Evolutionary conservation across 2,329 filamentous ascomycete genomes (phyloP).

Genomic region (Aureobasidium vineae): DNA sequence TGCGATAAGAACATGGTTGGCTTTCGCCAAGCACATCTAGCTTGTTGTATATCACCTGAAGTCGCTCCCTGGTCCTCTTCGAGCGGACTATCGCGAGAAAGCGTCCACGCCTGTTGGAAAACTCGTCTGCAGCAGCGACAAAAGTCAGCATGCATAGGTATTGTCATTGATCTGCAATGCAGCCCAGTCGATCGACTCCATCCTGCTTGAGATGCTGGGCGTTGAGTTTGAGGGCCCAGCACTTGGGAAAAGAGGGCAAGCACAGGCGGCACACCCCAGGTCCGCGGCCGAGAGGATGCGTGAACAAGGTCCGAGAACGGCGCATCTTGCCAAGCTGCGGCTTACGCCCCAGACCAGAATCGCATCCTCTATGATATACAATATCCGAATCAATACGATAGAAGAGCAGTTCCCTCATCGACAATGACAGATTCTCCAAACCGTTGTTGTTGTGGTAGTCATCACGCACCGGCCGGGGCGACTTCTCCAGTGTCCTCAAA

Average conservation of each 20-base stretch:
- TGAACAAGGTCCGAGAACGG: conserved; percentile 5
- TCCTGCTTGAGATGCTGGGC: conserved; percentile 2
- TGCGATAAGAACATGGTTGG: conserved; percentile 13
- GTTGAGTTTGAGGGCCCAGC: conserved; percentile 6
- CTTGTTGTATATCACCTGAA: neutral
- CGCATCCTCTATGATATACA: neutral
- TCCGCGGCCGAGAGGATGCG: conserved; percentile 5
- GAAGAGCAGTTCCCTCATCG: neutral
- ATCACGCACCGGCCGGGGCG: neutral
- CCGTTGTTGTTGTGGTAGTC: neutral
- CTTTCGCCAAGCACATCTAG: conserved; percentile 8
- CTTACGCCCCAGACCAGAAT: no score
- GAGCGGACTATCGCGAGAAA: neutral
- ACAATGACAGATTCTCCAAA: neutral
- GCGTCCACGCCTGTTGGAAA: neutral
- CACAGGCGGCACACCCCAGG: neutral
- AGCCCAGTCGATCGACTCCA: neutral
- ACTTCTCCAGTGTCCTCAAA: neutral
- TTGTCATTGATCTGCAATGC: conserved; percentile 18
- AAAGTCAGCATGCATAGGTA: neutral
- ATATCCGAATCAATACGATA: neutral
- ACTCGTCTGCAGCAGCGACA: neutral
- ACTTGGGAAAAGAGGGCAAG: neutral
- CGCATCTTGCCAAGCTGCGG: neutral
- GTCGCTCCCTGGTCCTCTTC: neutral